phyloP scores from a whole-genome alignment of 768 basidiomycete species.

The Tephrocybe rancida region DNA sequence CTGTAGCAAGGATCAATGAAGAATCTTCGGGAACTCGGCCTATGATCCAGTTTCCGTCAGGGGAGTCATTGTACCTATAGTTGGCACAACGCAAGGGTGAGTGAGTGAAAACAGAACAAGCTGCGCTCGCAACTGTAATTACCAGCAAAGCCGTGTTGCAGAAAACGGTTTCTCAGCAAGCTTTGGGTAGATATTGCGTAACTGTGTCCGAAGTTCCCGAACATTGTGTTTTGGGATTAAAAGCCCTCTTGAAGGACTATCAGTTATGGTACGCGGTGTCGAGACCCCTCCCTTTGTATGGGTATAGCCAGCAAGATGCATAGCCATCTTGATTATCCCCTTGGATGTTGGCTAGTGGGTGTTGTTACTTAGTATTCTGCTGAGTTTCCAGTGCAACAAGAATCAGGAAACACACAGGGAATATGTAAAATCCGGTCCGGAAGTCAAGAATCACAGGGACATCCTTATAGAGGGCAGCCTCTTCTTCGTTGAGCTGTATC shows the following conservation, averaged over 20 bases:
- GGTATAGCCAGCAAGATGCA: conserved; percentile 77
- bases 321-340: conserved; percentile 75
- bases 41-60: conserved; percentile 89
- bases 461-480: conserved; percentile 60
- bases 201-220: conserved; percentile 47
- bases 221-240: conserved; percentile 66
- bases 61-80: conserved; percentile 85
- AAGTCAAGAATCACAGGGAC: conserved; percentile 78
- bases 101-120: background rate
- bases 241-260: conserved; percentile 59
- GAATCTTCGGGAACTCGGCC: conserved; percentile 62
- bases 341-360: conserved; percentile 60
- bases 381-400: background rate
- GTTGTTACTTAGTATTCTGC: conserved; percentile 1
- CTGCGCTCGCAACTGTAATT: conserved; percentile 2
- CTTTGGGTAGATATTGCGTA: conserved; percentile 72
- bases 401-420: conserved; percentile 59
- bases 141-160: conserved; percentile 89
- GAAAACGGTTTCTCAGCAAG: conserved; percentile 73
- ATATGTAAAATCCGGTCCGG: conserved; percentile 74
- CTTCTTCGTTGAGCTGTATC: conserved; percentile 73
- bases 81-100: no score
- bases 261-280: conserved; percentile 72
- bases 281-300: conserved; percentile 56
- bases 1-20: conserved; percentile 79